phyloP scores from a whole-genome alignment of 2,329 filamentous ascomycete species.

The Bipolaris victoriae region DNA sequence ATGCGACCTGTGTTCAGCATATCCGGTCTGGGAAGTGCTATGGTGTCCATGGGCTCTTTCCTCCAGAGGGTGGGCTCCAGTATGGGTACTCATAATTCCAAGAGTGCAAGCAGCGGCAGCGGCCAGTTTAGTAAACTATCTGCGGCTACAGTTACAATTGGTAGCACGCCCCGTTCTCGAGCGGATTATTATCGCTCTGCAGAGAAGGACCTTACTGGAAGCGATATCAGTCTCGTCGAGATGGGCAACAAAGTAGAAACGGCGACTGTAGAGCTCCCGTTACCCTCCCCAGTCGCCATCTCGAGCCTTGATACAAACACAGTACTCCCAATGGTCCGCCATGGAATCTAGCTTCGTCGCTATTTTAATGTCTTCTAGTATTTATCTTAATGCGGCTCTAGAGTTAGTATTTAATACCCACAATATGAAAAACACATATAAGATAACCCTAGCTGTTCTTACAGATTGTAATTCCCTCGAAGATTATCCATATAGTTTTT shows the following conservation, averaged over 20 bases:
- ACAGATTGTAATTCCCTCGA: too few relatives aligned
- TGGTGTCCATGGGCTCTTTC: conserved; percentile 9
- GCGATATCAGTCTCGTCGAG: conserved; percentile 12
- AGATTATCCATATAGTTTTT: too few relatives aligned
- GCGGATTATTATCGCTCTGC: background rate
- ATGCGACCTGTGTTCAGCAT: conserved; percentile 6
- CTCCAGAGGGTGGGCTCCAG: conserved; percentile 11
- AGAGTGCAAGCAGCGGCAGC: background rate
- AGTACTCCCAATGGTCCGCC: too few relatives aligned
- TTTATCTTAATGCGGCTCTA: too few relatives aligned
- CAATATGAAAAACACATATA: too few relatives aligned
- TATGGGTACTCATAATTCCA: conserved; percentile 6
- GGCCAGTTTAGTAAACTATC: conserved; percentile 14
- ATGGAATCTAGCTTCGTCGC: too few relatives aligned
- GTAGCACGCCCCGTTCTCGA: background rate
- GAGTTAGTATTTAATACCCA: too few relatives aligned
- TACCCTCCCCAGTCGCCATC: too few relatives aligned
- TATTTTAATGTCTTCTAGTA: too few relatives aligned
- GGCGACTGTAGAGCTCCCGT: too few relatives aligned
- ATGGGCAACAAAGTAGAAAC: conserved; percentile 2
- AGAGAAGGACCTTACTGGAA: background rate
- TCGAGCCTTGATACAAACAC: too few relatives aligned
- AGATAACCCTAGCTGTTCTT: too few relatives aligned
- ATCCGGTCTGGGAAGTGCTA: conserved; percentile 2
- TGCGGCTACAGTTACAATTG: conserved; percentile 2